Evolutionary conservation across 257 asterid genomes (phyloP).

Genomic region (Fraxinus pennsylvanica): DNA sequence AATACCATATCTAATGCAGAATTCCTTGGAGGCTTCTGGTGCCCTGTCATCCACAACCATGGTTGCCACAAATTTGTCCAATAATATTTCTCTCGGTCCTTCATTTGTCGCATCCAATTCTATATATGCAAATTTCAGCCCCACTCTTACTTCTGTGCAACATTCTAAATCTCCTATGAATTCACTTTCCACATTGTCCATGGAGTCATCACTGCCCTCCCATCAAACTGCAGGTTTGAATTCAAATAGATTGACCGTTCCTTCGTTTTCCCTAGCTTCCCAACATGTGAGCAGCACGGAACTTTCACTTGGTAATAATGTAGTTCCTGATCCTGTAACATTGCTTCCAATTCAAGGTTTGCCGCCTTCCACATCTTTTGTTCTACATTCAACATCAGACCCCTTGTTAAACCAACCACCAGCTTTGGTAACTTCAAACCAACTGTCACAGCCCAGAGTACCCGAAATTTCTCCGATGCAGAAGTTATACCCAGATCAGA

Average conservation of each 20-base stretch:
- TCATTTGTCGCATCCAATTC: conserved; percentile 40
- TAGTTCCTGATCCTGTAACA: conserved; percentile 35
- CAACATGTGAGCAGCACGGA: conserved; percentile 40
- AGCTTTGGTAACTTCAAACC: conserved; percentile 45
- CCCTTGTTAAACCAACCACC: conserved; percentile 43
- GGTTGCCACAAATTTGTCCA: conserved; percentile 30
- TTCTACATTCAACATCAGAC: conserved; percentile 40
- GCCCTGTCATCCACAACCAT: conserved; percentile 29
- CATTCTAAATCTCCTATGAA: conserved; percentile 29
- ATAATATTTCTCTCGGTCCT: conserved; percentile 32
- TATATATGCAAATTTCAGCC: conserved; percentile 26
- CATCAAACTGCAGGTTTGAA: conserved; percentile 36
- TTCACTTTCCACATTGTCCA: conserved; percentile 28
- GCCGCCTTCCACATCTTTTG: conserved; percentile 38
- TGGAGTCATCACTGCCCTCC: conserved; percentile 39
- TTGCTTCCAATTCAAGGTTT: conserved; percentile 37
- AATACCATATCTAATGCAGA: conserved; percentile 30
- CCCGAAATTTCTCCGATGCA: conserved; percentile 40
- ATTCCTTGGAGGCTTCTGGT: conserved; percentile 29
- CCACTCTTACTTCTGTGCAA: conserved; percentile 38
- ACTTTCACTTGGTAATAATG: conserved; percentile 35
- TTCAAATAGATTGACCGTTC: conserved; percentile 38
- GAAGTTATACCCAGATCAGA: conserved; percentile 40
- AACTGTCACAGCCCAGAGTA: conserved; percentile 46
- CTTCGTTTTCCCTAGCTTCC: conserved; percentile 39